phyloP scores from a whole-genome alignment of 2,329 filamentous ascomycete genomes.

The Bisporella sp. region DNA sequence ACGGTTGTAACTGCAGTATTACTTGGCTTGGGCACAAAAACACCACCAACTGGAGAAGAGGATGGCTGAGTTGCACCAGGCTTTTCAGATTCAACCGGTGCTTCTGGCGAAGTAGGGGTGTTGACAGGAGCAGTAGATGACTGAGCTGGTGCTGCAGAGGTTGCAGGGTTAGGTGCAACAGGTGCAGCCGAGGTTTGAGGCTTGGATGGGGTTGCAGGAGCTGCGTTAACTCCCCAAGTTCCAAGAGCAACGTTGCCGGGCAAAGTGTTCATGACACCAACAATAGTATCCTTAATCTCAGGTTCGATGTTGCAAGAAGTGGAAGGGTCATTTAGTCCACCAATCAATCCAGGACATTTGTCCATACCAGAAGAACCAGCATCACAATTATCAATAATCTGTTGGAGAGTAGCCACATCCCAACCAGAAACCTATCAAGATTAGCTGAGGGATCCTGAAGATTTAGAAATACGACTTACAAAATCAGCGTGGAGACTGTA shows the following conservation, averaged over 20 bases:
- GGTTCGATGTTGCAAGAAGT: slow-evolving; percentile 43
- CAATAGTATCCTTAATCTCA: slow-evolving; percentile 38
- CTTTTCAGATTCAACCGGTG: slow-evolving; percentile 1
- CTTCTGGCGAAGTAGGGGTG: background rate
- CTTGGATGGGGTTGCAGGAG: background rate
- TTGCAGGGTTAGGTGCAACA: slow-evolving; percentile 4
- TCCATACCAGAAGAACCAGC: slow-evolving; percentile 53
- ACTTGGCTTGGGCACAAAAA: background rate
- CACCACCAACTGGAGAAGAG: background rate
- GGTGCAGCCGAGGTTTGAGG: background rate
- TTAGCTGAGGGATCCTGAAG: background rate
- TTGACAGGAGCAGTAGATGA: background rate
- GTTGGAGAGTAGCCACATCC: slow-evolving; percentile 61
- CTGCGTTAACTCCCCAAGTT: slow-evolving; percentile 35
- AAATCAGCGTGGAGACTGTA: slow-evolving; percentile 76
- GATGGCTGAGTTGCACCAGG: background rate
- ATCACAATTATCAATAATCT: slow-evolving; percentile 66
- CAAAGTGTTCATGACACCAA: slow-evolving; percentile 38
- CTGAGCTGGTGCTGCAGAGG: slow-evolving; percentile 1
- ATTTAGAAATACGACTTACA: slow-evolving; percentile 35
- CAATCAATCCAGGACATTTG: slow-evolving; percentile 50
- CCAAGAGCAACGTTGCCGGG: slow-evolving; percentile 50
- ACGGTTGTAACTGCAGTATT: slow-evolving; percentile 1
- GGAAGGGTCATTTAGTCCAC: slow-evolving; percentile 40
- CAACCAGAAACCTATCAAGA: slow-evolving; percentile 56